A percentile compares a stretch with the other conserved stretches of the same genome.
These are phyloP conservation scores for Poterioochromonas sp. DNA, from an alignment of 352 stramenopile genomes.

Conservation along the genomic window DNA sequence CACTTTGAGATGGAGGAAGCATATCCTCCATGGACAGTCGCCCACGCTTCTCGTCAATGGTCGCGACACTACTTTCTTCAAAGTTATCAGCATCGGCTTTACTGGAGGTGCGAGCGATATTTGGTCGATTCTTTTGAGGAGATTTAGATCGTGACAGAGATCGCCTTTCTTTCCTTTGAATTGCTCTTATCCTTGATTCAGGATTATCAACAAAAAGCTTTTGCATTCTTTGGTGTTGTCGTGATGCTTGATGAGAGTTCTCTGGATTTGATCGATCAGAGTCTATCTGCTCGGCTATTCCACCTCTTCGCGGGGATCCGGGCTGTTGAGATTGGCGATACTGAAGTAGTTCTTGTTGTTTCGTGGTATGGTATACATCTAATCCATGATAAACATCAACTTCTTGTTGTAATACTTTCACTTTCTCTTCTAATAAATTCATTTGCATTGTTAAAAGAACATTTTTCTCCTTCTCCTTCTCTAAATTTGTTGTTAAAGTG, in stretches of 20 bases:
- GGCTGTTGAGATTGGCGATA: background rate
- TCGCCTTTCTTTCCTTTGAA: background rate
- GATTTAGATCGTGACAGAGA: background rate
- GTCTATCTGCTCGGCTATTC: background rate
- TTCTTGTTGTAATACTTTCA: conserved; percentile 1
- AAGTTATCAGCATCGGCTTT: too few species aligned
- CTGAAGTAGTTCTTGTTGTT: background rate
- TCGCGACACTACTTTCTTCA: too few species aligned
- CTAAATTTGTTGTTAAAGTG: background rate
- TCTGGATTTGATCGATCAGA: background rate
- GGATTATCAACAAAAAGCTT: background rate
- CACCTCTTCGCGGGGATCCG: background rate
- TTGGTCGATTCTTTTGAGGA: too few species aligned
- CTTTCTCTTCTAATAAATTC: background rate
- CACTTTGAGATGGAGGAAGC: too few species aligned
- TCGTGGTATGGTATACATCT: conserved; percentile 14
- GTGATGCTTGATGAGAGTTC: background rate
- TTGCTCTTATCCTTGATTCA: background rate
- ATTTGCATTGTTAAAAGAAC: background rate
- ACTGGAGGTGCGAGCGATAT: too few species aligned
- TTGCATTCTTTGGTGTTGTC: background rate
- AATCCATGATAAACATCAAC: background rate
- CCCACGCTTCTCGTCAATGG: too few species aligned
- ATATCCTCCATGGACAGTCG: too few species aligned
- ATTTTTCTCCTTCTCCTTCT: background rate